phyloP scores from a whole-genome alignment of 2,329 filamentous ascomycete genomes.

The Beauveria bassiana region DNA sequence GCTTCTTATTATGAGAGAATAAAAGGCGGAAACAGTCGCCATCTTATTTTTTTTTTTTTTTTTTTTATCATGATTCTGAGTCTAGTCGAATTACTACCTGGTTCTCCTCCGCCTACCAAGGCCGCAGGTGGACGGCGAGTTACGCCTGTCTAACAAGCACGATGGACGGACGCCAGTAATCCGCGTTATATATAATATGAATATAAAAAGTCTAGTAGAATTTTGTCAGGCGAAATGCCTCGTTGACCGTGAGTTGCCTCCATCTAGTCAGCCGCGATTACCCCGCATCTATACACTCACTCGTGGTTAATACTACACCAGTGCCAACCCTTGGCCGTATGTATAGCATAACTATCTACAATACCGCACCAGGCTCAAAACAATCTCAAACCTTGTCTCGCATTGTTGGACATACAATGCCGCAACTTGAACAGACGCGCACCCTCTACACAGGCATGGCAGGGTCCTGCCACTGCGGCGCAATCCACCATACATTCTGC shows the following conservation, averaged over 20 bases:
- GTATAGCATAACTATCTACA: neutral
- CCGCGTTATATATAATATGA: conserved; percentile 9
- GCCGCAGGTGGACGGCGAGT: neutral
- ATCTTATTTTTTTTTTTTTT: accelerated
- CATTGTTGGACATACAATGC: neutral
- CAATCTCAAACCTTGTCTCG: neutral
- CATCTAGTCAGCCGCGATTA: neutral
- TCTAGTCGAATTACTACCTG: neutral
- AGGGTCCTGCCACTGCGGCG: conserved; percentile 6
- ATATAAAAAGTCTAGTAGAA: no score
- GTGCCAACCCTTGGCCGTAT: neutral
- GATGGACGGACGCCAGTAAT: neutral
- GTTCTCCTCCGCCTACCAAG: neutral
- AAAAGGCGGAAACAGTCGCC: no score
- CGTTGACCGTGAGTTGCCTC: no score
- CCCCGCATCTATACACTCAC: neutral
- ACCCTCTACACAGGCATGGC: neutral
- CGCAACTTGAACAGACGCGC: neutral
- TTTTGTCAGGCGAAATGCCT: no score
- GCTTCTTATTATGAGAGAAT: no score
- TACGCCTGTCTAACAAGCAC: neutral
- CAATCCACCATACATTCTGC: neutral
- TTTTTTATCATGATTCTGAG: neutral
- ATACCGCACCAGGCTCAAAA: neutral
- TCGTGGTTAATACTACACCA: neutral